Evolutionary conservation across 371 early-diverging fungal species (phyloP).

Genomic region (Dinochytrium kinnereticum): DNA sequence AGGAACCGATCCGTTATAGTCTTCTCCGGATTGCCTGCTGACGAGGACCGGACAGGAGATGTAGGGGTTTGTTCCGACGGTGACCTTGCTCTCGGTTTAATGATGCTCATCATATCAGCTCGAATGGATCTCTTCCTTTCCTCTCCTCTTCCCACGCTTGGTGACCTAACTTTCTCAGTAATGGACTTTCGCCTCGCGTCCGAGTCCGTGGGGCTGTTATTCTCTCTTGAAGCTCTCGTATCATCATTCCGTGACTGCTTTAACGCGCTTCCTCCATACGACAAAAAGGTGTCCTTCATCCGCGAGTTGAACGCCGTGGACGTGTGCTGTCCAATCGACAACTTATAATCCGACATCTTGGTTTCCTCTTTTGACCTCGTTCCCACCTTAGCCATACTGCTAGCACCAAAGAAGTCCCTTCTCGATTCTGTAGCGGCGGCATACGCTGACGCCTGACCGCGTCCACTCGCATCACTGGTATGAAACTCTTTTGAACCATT

Average conservation of each 20-base stretch:
- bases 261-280: not conserved
- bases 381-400: not conserved
- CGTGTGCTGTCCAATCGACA: not conserved
- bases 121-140: not conserved
- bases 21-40: not conserved
- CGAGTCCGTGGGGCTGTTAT: not conserved
- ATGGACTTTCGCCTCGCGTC: not conserved
- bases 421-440: not conserved
- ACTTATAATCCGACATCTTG: conserved; percentile 6
- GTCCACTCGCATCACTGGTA: not conserved
- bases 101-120: not conserved
- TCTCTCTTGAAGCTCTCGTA: not conserved
- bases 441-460: not conserved
- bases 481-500: not conserved
- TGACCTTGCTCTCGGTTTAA: not conserved
- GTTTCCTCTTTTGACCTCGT: not conserved
- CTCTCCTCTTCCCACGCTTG: not conserved
- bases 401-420: not conserved
- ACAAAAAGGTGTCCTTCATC: not conserved
- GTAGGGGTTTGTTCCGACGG: conserved; percentile 1
- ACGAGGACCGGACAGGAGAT: not conserved
- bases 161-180: not conserved
- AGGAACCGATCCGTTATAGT: not conserved
- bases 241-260: not conserved
- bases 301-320: not conserved